phyloP scores from a whole-genome alignment of 495 filamentous ascomycete genomes.

The Lepraria neglecta region DNA sequence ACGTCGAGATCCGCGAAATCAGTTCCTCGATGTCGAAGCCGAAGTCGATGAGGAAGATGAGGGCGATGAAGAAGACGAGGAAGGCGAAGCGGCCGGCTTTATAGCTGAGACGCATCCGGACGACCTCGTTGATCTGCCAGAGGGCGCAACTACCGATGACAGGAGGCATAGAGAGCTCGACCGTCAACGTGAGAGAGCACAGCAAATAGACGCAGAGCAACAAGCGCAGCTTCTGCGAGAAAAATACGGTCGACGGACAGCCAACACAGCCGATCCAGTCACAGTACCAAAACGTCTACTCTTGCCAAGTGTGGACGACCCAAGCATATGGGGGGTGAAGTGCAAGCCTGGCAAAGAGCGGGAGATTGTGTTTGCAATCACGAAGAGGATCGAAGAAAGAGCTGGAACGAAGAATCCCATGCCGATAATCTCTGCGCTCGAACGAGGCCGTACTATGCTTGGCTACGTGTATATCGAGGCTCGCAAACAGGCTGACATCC shows the following conservation, averaged over 20 bases:
- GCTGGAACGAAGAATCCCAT: conserved; percentile 65
- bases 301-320: conserved; percentile 91
- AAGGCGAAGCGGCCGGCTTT: conserved; percentile 69
- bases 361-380: conserved; percentile 78
- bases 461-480: conserved; percentile 96
- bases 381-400: conserved; percentile 78
- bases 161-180: conserved; percentile 91
- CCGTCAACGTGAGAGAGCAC: conserved; percentile 75
- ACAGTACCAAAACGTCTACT: conserved; percentile 80
- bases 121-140: conserved; percentile 74
- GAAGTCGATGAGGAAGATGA: conserved; percentile 97
- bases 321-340: conserved; percentile 89
- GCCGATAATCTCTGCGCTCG: conserved; percentile 80
- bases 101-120: conserved; percentile 86
- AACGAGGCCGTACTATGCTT: conserved; percentile 78
- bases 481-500: conserved; percentile 73
- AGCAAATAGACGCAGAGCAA: conserved; percentile 85
- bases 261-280: conserved; percentile 52
- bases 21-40: conserved; percentile 92
- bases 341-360: conserved; percentile 93
- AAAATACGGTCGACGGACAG: conserved; percentile 64
- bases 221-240: conserved; percentile 79
- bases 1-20: conserved; percentile 58
- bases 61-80: conserved; percentile 82
- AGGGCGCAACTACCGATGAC: conserved; percentile 76